Percentiles rank a stretch among this genome's conserved stretches.
phyloP scores from a whole-genome alignment of 108 stramenopile species.

The Craspedostauros australis region DNA sequence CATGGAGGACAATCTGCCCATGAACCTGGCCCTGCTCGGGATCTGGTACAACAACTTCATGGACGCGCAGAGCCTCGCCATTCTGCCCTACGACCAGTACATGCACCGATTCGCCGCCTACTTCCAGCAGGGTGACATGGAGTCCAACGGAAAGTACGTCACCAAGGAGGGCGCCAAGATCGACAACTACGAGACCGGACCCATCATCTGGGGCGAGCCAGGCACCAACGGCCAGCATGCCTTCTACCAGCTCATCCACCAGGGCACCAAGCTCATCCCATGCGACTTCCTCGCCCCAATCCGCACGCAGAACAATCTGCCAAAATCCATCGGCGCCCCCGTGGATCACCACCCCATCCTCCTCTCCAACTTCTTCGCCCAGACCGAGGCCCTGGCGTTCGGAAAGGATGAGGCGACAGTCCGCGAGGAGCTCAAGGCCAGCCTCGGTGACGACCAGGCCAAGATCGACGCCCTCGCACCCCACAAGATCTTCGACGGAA shows the following conservation, averaged over 20 bases:
- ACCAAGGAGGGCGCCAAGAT: conserved; percentile 60
- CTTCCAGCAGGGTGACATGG: conserved; percentile 99
- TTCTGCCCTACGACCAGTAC: conserved; percentile 95
- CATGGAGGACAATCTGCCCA: conserved; percentile 87
- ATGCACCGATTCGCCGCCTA: conserved; percentile 94
- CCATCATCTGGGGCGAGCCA: conserved; percentile 95
- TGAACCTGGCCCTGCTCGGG: conserved; percentile 92
- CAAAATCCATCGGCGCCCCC: conserved; percentile 52
- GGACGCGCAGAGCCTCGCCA: conserved; percentile 84
- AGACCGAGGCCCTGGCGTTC: conserved; percentile 95
- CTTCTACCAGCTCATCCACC: conserved; percentile 99
- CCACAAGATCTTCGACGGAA: conserved; percentile 98
- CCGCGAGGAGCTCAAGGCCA: conserved; percentile 31
- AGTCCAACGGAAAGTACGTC: conserved; percentile 96
- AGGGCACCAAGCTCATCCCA: conserved; percentile 92
- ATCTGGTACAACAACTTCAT: conserved; percentile 99
- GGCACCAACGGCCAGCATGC: conserved; percentile 99
- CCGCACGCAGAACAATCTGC: conserved; percentile 65
- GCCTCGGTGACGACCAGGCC: conserved; percentile 51
- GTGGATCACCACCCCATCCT: conserved; percentile 97
- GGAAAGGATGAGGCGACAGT: conserved; percentile 72
- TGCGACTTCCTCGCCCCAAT: conserved; percentile 94
- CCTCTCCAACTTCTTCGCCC: conserved; percentile 97
- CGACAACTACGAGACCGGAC: conserved; percentile 51
- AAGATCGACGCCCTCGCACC: conserved; percentile 73